Conservation (phyloP, 345 rosid genomes). For the Draba incana region DNA sequence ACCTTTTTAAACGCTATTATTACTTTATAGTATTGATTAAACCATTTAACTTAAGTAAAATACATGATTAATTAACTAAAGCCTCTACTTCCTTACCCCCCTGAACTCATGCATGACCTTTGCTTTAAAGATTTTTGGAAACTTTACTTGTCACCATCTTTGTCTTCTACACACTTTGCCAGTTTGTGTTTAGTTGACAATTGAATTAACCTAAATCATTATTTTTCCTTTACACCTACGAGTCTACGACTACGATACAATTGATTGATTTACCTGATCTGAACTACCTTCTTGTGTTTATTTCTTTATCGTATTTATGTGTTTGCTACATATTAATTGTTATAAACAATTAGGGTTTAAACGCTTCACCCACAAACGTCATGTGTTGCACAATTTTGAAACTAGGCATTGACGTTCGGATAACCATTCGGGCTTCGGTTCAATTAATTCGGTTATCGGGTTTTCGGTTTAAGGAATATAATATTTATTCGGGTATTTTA, state of each 20-base stretch:
- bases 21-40: conserved; percentile 33
- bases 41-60: neutral
- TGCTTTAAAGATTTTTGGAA: conserved; percentile 35
- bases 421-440: no score
- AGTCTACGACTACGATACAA: neutral
- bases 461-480: no score
- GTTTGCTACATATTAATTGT: neutral
- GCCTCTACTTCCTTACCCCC: conserved; percentile 38
- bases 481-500: no score
- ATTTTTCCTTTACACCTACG: conserved; percentile 7
- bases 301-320: neutral
- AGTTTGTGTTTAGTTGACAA: conserved; percentile 41
- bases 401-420: no score
- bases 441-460: no score
- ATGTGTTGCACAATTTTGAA: neutral
- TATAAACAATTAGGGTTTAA: neutral
- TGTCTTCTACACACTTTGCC: conserved; percentile 39
- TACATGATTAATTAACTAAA: conserved; percentile 15
- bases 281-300: conserved; percentile 11
- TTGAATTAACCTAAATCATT: conserved; percentile 24
- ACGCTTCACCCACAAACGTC: no score
- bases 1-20: conserved; percentile 25
- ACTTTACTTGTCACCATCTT: conserved; percentile 43
- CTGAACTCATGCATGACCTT: conserved; percentile 49
- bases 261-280: conserved; percentile 25